These are phyloP conservation scores for Kurtzmaniella quercitrusa DNA, from an alignment of 1,139 yeast species.

Conservation along the genomic window DNA sequence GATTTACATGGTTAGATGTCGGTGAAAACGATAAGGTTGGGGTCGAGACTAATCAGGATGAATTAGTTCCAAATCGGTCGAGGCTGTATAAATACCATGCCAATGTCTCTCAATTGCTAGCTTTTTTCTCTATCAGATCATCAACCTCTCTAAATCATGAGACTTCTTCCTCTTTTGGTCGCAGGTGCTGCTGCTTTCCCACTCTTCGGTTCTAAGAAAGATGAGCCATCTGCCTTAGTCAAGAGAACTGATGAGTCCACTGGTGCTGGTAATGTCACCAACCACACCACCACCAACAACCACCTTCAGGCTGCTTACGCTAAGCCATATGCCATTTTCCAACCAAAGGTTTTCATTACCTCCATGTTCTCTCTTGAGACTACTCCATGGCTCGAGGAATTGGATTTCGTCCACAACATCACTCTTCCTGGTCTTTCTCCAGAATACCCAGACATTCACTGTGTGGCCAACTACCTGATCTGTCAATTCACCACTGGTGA, in stretches of 20 bases:
- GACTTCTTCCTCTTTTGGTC: constrained; percentile 2
- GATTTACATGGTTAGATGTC: background rate
- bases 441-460: constrained; percentile 51
- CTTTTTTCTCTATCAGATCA: background rate
- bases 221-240: background rate
- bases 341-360: constrained; percentile 53
- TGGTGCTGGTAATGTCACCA: constrained; percentile 1
- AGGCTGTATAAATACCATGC: background rate
- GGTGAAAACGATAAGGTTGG: background rate
- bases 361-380: constrained; percentile 56
- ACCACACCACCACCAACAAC: constrained; percentile 11
- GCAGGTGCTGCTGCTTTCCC: constrained; percentile 7
- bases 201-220: background rate
- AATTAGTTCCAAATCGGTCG: background rate
- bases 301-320: constrained; percentile 24
- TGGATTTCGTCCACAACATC: constrained; percentile 47
- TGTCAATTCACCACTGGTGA: constrained; percentile 68
- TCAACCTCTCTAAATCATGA: background rate
- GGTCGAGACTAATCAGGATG: background rate
- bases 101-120: background rate
- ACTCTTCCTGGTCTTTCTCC: constrained; percentile 66
- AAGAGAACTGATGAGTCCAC: constrained; percentile 4
- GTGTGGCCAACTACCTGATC: constrained; percentile 48
- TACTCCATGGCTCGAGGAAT: constrained; percentile 48
- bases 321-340: constrained; percentile 35